phyloP scores from a whole-genome alignment of 306 rosid genomes.

The Glycyrrhiza uralensis region DNA sequence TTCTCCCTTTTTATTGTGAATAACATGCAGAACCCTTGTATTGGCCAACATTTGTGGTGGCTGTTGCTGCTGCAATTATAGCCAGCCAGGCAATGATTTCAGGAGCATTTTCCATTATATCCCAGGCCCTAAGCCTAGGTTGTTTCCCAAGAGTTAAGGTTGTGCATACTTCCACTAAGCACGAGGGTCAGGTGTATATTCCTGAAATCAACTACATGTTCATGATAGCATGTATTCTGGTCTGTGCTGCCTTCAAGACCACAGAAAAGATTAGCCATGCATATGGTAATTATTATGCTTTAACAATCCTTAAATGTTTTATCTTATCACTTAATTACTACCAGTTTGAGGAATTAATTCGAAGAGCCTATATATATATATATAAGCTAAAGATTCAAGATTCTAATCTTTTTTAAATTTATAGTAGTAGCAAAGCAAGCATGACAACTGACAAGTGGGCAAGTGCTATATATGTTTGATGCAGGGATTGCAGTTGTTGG shows the following conservation, averaged over 20 bases:
- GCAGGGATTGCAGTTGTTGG: constrained; percentile 74
- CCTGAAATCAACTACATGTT: constrained; percentile 74
- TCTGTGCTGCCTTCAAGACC: constrained; percentile 62
- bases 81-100: constrained; percentile 94
- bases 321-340: no score
- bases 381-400: no score
- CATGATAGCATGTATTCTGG: constrained; percentile 61
- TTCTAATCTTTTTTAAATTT: no score
- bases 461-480: not conserved
- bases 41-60: constrained; percentile 87
- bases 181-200: constrained; percentile 77
- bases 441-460: not conserved
- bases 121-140: constrained; percentile 66
- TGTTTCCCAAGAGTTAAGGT: constrained; percentile 83
- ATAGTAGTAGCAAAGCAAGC: not conserved
- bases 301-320: no score
- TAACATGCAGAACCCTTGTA: constrained; percentile 50
- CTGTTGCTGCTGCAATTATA: constrained; percentile 72
- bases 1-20: not conserved
- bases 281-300: constrained; percentile 51
- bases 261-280: constrained; percentile 77
- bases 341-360: not conserved
- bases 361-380: no score
- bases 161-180: constrained; percentile 68
- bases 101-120: constrained; percentile 72